Evolutionary conservation across 2,329 filamentous ascomycete species (phyloP).

Genomic region (Xylaria sp.): DNA sequence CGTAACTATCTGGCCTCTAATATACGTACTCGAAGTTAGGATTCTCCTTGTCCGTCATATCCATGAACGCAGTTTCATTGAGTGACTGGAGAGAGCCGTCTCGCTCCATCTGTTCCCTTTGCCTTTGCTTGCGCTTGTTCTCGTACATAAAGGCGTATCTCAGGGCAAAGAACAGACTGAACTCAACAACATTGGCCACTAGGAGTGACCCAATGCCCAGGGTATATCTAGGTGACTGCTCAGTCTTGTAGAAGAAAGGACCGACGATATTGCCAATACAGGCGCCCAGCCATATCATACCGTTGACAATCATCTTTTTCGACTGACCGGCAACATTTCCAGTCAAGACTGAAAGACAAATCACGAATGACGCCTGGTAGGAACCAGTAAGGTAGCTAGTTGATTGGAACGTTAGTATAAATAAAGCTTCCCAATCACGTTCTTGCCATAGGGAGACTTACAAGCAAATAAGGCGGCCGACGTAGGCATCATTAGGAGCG

Average conservation of each 20-base stretch:
- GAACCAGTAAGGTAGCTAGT: constrained; percentile 5
- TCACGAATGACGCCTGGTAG: constrained; percentile 9
- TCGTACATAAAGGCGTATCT: constrained; percentile 5
- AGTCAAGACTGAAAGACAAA: not conserved
- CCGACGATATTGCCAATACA: constrained; percentile 2
- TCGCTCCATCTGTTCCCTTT: not conserved
- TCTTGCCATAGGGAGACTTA: not conserved
- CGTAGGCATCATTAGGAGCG: constrained; percentile 3
- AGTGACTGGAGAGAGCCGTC: not conserved
- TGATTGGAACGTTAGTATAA: not conserved
- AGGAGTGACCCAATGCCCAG: constrained; percentile 4
- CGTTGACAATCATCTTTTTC: constrained; percentile 8
- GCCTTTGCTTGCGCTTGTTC: constrained; percentile 8
- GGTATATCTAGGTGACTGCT: constrained; percentile 1
- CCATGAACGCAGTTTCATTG: constrained; percentile 11
- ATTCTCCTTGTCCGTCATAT: constrained; percentile 13
- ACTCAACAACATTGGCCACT: constrained; percentile 5
- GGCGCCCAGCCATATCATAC: constrained; percentile 10
- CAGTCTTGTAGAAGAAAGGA: constrained; percentile 13
- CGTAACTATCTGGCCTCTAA: not conserved
- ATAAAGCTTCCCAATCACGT: not conserved
- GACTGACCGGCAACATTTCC: constrained; percentile 1
- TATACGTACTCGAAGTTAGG: constrained; percentile 11
- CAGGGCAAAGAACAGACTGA: not conserved
- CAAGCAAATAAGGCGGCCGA: constrained; percentile 9